phyloP scores from a whole-genome alignment of 306 rosid species.

The Abrus precatorius region DNA sequence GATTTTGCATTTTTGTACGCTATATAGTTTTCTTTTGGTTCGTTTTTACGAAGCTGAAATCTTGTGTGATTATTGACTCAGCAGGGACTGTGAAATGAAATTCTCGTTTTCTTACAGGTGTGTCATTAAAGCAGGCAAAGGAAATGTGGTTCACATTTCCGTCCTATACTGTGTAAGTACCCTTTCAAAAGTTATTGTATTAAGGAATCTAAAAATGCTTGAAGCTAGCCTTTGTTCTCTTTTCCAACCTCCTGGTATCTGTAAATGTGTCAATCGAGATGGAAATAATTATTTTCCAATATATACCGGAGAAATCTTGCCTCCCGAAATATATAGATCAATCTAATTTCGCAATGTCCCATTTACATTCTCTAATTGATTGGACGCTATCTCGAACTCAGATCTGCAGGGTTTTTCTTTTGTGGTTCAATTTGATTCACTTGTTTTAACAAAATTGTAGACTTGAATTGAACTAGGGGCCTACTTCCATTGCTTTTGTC shows the following conservation, averaged over 20 bases:
- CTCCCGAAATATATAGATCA: background rate
- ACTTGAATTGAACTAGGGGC: slow-evolving; percentile 16
- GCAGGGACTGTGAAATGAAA: background rate
- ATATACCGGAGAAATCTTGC: background rate
- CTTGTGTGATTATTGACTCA: background rate
- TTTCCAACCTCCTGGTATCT: background rate
- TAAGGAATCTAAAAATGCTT: background rate
- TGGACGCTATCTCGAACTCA: slow-evolving; percentile 1
- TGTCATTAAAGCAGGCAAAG: slow-evolving; percentile 11
- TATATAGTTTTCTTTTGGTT: background rate
- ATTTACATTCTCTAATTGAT: background rate
- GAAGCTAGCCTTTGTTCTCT: background rate
- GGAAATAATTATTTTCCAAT: background rate
- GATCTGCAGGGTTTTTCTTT: background rate
- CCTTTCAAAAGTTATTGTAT: background rate
- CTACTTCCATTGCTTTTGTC: background rate
- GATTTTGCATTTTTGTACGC: background rate
- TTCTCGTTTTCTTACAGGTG: slow-evolving; percentile 4
- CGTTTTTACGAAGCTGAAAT: background rate
- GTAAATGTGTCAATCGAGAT: background rate
- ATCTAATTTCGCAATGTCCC: background rate
- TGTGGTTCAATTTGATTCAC: background rate
- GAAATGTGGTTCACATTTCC: slow-evolving; percentile 1
- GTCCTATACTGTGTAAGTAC: background rate
- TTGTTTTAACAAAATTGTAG: background rate